Percentiles rank a stretch among this genome's conserved stretches.
phyloP scores from a whole-genome alignment of 2,329 filamentous ascomycete species.

The Endocalyx cinctus region DNA sequence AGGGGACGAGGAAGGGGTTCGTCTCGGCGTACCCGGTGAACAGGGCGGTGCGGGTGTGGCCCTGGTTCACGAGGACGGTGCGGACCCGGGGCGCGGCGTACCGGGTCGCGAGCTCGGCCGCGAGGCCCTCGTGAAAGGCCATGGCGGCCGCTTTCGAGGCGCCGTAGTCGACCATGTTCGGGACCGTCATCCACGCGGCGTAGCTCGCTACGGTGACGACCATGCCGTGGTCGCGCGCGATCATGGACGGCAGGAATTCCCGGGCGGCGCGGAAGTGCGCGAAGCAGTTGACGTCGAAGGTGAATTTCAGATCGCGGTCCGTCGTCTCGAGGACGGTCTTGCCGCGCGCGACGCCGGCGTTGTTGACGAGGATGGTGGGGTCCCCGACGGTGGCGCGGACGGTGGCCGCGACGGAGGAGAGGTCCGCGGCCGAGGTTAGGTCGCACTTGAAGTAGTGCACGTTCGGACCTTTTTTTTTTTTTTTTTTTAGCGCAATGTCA shows the following conservation, averaged over 20 bases:
- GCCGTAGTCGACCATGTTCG: conserved; percentile 56
- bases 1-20: conserved; percentile 45
- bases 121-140: conserved; percentile 55
- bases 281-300: conserved; percentile 49
- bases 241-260: conserved; percentile 49
- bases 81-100: conserved; percentile 53
- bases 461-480: conserved; percentile 42
- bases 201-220: conserved; percentile 52
- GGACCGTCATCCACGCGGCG: conserved; percentile 48
- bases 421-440: conserved; percentile 53
- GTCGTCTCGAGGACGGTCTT: conserved; percentile 41
- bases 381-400: conserved; percentile 36
- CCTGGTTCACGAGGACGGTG: conserved; percentile 62
- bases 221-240: conserved; percentile 47
- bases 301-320: conserved; percentile 38
- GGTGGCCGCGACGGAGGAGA: conserved; percentile 34
- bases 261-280: conserved; percentile 45
- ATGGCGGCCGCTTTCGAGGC: conserved; percentile 54
- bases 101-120: conserved; percentile 43
- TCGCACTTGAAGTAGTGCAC: conserved; percentile 70
- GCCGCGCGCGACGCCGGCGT: conserved; percentile 37
- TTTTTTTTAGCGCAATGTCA: no score
- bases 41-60: conserved; percentile 57
- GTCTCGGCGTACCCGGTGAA: conserved; percentile 52
- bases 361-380: conserved; percentile 33